A percentile compares a stretch with the other conserved stretches of the same genome.
phyloP scores from a whole-genome alignment of 305 asterid species.

The Solanum hybrid region DNA sequence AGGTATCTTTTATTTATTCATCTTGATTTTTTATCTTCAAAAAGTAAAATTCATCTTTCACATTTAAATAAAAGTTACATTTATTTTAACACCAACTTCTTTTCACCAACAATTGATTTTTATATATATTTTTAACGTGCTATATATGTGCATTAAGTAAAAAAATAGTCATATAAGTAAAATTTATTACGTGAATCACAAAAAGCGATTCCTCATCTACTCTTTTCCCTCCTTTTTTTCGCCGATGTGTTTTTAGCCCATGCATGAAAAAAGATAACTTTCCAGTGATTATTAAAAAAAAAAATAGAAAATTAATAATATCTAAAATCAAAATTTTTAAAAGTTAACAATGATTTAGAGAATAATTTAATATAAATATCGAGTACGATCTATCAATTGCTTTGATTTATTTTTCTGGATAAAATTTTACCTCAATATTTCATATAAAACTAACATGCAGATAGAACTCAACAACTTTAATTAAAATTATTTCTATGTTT shows the following conservation, averaged over 20 bases:
- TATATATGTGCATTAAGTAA: background rate
- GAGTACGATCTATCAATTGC: background rate
- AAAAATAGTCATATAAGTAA: background rate
- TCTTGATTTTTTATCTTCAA: background rate
- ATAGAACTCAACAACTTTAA: background rate
- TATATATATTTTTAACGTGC: background rate
- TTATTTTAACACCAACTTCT: background rate
- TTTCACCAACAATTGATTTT: background rate
- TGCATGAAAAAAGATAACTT: background rate
- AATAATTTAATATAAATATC: too few relatives aligned
- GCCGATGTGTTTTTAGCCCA: background rate
- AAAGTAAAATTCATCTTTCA: background rate
- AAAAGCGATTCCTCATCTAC: background rate
- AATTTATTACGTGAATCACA: too few relatives aligned
- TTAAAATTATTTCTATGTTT: too few relatives aligned
- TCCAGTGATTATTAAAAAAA: too few relatives aligned
- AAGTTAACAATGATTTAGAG: too few relatives aligned
- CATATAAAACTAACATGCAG: too few relatives aligned
- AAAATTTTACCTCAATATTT: background rate
- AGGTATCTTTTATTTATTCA: background rate
- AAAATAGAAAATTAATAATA: too few relatives aligned
- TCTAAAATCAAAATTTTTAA: too few relatives aligned
- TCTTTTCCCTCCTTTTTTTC: background rate
- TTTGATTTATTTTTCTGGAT: too few relatives aligned
- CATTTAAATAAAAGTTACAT: background rate